Evolutionary conservation across 2,329 filamentous ascomycete species (phyloP).

Genomic region (Penicillium sp.): DNA sequence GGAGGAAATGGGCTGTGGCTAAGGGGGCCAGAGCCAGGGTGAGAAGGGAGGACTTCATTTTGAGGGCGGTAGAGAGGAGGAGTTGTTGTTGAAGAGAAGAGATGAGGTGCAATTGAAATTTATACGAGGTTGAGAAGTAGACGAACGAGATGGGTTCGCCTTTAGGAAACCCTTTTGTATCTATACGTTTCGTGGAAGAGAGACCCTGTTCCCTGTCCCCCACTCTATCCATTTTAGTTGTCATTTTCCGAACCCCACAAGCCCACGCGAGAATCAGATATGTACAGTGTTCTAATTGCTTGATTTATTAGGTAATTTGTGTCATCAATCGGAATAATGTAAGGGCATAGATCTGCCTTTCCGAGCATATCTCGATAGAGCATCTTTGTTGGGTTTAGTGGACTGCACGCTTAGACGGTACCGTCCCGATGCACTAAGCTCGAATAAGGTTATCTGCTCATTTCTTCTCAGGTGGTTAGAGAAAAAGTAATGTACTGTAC

Average conservation of each 20-base stretch:
- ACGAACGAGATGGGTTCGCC: not conserved
- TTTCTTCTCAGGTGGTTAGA: not conserved
- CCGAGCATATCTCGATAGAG: not conserved
- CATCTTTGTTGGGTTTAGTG: slow-evolving; percentile 4
- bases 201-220: not conserved
- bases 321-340: not conserved
- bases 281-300: not conserved
- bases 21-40: slow-evolving; percentile 52
- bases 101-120: not conserved
- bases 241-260: not conserved
- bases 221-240: not conserved
- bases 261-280: not conserved
- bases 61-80: not conserved
- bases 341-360: slow-evolving; percentile 4
- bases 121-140: not conserved
- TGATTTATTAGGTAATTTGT: not conserved
- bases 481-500: not conserved
- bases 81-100: not conserved
- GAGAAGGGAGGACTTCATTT: slow-evolving; percentile 43
- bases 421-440: slow-evolving; percentile 3
- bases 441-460: slow-evolving; percentile 11
- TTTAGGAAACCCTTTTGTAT: not conserved
- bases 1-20: slow-evolving; percentile 61
- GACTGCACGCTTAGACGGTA: not conserved
- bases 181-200: not conserved